These are phyloP conservation scores for Eleusine coracana DNA, from an alignment of 176 grass and related monocot genomes.

Conservation along the genomic window DNA sequence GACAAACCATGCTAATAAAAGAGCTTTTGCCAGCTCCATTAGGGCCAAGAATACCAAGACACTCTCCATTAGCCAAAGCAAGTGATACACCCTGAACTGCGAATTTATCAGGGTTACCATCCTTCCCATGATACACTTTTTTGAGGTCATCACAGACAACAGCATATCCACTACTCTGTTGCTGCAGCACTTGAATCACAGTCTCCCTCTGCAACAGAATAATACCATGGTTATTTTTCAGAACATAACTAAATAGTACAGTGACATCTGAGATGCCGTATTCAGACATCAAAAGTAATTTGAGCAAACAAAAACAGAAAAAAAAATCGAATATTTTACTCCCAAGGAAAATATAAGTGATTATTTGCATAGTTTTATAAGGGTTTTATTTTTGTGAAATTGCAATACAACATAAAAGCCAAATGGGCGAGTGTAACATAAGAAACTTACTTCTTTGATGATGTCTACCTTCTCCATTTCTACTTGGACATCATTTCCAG, in stretches of 20 bases:
- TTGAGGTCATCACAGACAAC: slow-evolving; percentile 81
- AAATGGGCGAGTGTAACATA: background rate
- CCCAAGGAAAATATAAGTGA: background rate
- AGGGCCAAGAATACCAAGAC: slow-evolving; percentile 93
- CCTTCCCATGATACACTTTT: slow-evolving; percentile 84
- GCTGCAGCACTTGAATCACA: slow-evolving; percentile 61
- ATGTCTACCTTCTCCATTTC: slow-evolving; percentile 78
- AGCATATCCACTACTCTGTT: slow-evolving; percentile 54
- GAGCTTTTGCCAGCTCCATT: slow-evolving; percentile 98
- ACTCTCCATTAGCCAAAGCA: slow-evolving; percentile 87
- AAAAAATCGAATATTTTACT: background rate
- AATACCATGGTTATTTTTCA: slow-evolving; percentile 16
- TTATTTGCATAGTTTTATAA: background rate
- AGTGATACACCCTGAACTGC: slow-evolving; percentile 92
- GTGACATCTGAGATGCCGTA: background rate
- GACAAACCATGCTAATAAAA: slow-evolving; percentile 95
- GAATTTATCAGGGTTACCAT: slow-evolving; percentile 88
- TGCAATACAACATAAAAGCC: background rate
- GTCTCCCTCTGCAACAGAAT: slow-evolving; percentile 60
- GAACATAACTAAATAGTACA: slow-evolving; percentile 30
- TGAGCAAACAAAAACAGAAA: background rate
- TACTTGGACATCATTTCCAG: slow-evolving; percentile 43
- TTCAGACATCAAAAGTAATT: background rate
- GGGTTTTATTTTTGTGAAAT: background rate
- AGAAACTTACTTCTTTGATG: slow-evolving; percentile 72